These are phyloP conservation scores for Solioccasus polychromus DNA, from an alignment of 768 basidiomycete species.

Conservation along the genomic window DNA sequence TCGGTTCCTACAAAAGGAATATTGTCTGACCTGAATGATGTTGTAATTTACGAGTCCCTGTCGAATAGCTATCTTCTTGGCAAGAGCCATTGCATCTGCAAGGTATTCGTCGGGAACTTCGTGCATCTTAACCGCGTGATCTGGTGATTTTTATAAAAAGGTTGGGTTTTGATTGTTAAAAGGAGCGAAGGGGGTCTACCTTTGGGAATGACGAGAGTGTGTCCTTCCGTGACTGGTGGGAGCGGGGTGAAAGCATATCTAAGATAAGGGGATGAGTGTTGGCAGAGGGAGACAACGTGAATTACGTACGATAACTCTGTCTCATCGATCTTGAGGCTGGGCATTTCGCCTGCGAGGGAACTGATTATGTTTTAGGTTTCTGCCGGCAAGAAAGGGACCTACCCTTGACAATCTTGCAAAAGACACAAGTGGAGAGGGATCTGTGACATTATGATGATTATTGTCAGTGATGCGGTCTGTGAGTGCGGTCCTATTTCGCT, in stretches of 20 bases:
- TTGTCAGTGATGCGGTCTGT: too few species aligned
- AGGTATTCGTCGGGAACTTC: conserved; percentile 85
- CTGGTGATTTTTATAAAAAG: conserved; percentile 35
- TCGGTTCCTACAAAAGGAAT: too few species aligned
- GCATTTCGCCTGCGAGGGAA: conserved; percentile 76
- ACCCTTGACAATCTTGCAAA: conserved; percentile 95
- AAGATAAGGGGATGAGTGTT: background rate
- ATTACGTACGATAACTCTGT: conserved; percentile 63
- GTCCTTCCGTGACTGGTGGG: conserved; percentile 80
- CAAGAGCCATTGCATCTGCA: conserved; percentile 68
- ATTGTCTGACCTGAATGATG: conserved; percentile 66
- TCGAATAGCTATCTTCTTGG: conserved; percentile 80
- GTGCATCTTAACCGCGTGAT: conserved; percentile 83
- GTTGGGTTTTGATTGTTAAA: too few species aligned
- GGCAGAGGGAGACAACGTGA: too few species aligned
- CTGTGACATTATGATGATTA: conserved; percentile 27
- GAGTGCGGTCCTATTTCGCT: too few species aligned
- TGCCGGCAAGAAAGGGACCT: conserved; percentile 6
- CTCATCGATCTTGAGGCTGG: conserved; percentile 78
- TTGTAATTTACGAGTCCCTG: conserved; percentile 78
- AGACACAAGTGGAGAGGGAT: conserved; percentile 64
- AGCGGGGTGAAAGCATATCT: conserved; percentile 91
- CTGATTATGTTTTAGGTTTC: too few species aligned
- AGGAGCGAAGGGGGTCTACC: conserved; percentile 40
- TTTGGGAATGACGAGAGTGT: conserved; percentile 91